These are phyloP conservation scores for Dendrothele bispora DNA, from an alignment of 768 basidiomycete genomes.

Conservation along the genomic window DNA sequence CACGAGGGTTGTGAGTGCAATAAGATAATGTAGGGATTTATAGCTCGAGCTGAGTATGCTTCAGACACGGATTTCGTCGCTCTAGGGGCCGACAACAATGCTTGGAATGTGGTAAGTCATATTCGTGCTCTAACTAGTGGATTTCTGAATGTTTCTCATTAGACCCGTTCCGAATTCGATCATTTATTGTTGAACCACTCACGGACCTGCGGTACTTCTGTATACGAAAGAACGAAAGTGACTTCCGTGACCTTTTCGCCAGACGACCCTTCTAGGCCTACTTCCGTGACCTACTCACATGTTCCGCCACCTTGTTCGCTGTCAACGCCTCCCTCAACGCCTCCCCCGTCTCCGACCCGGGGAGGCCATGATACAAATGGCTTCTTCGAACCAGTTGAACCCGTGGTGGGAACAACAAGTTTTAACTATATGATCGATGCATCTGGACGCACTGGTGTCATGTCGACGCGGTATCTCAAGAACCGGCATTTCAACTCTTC, in stretches of 20 bases:
- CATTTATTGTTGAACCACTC: slow-evolving; percentile 58
- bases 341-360: slow-evolving; percentile 16
- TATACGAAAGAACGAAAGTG: slow-evolving; percentile 57
- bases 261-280: slow-evolving; percentile 39
- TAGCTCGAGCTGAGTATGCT: too few species aligned
- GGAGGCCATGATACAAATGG: slow-evolving; percentile 8
- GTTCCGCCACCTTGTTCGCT: slow-evolving; percentile 38
- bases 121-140: background rate
- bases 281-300: slow-evolving; percentile 56
- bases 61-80: slow-evolving; percentile 63
- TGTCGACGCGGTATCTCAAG: slow-evolving; percentile 69
- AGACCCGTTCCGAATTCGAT: slow-evolving; percentile 65
- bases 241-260: slow-evolving; percentile 45
- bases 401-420: slow-evolving; percentile 53
- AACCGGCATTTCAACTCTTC: slow-evolving; percentile 69
- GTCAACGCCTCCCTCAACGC: slow-evolving; percentile 43
- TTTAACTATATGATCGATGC: slow-evolving; percentile 76
- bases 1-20: slow-evolving; percentile 57
- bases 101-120: slow-evolving; percentile 61
- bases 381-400: too few species aligned
- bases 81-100: slow-evolving; percentile 50
- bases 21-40: background rate
- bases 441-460: slow-evolving; percentile 67
- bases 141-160: background rate
- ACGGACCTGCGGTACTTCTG: slow-evolving; percentile 46